Base-by-base conservation (phyloP, 148 eudicot genomes). In the Fagopyrum esculentum region DNA sequence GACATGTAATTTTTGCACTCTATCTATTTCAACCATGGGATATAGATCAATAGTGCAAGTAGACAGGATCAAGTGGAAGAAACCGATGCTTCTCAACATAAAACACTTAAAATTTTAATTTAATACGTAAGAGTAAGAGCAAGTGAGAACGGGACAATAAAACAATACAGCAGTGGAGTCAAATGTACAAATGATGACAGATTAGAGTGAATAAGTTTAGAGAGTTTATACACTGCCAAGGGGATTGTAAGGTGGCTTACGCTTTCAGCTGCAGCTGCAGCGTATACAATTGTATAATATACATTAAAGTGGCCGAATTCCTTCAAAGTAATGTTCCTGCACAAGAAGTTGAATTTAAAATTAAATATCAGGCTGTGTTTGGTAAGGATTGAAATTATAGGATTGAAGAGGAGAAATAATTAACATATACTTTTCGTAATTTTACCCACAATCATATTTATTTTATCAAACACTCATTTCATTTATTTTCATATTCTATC, bases 131-230 rank as follows among this genome's bases (percentile, higher is more conserved):
- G 43, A 26, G 44, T 26, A 61, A 63, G 10, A 35, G 45, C 30
- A 40, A 66, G 16, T 35, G n/a, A 12, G 71, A 43, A 66, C 46
- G 43, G 71, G 71, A 35, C 9, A 49, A 49, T 8, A 66, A 35
- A 66, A 66, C 47, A 66, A 40, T 66, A 35, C 71, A 40, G 45
- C 16, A 11, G 19, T 6, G 46, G n/a, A 66, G 71, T 66, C 40
- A 4, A 66, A 61, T 66, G 71, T 66, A 66, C 71, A 66, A 1
- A 45, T 63, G 69, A 63, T 63, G 15, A 13, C 69, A 63, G 69
- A 63, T 63, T 10, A 30, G 26, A 63, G 44, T 16, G 45, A 66
- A 35, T 10, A 66, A 35, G 13, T 66, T 35, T 12, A 9, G 47
- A 66, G 46, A 7, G 30, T 15, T 66, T 66, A 66, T 66, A 43